A percentile compares a stretch with the other conserved stretches of the same genome.
Conservation (phyloP, 805 yeast species). For the Babjeviella inositovora region DNA sequence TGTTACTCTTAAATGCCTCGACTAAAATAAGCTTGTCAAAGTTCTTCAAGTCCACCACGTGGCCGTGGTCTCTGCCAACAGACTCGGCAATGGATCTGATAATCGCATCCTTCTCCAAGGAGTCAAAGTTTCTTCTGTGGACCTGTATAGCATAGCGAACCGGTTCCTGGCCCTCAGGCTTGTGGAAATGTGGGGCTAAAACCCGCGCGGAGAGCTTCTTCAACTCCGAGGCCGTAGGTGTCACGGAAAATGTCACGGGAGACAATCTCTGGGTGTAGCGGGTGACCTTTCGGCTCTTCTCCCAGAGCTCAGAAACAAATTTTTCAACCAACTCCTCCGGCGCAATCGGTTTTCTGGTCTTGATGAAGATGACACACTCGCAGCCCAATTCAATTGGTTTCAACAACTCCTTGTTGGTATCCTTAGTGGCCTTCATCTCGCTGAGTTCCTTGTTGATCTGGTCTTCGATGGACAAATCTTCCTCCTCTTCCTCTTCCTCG, state of each 20-base stretch:
- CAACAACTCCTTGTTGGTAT: constrained; percentile 27
- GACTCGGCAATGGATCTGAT: constrained; percentile 55
- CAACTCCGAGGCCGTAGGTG: constrained; percentile 58
- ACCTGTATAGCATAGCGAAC: constrained; percentile 68
- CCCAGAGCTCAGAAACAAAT: constrained; percentile 44
- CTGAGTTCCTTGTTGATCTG: constrained; percentile 57
- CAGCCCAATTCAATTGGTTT: constrained; percentile 51
- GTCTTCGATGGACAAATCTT: constrained; percentile 54
- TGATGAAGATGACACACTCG: constrained; percentile 76
- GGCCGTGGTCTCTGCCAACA: constrained; percentile 58
- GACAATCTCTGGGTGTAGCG: constrained; percentile 66
- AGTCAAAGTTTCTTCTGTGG: constrained; percentile 61
- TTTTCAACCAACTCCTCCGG: constrained; percentile 58
- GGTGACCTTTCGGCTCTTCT: constrained; percentile 37
- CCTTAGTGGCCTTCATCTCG: constrained; percentile 27
- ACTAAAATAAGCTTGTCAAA: constrained; percentile 69
- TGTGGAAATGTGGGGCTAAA: constrained; percentile 55
- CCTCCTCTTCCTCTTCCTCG: constrained; percentile 15
- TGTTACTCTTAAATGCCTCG: constrained; percentile 76
- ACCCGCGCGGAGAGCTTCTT: constrained; percentile 39
- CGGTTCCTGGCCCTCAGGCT: constrained; percentile 17
- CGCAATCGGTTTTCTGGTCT: constrained; percentile 61
- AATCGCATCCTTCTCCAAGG: constrained; percentile 55
- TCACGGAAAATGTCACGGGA: constrained; percentile 64
- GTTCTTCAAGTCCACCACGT: constrained; percentile 63